Conservation (phyloP, 257 asterid genomes). For the Phtheirospermum japonicum region DNA sequence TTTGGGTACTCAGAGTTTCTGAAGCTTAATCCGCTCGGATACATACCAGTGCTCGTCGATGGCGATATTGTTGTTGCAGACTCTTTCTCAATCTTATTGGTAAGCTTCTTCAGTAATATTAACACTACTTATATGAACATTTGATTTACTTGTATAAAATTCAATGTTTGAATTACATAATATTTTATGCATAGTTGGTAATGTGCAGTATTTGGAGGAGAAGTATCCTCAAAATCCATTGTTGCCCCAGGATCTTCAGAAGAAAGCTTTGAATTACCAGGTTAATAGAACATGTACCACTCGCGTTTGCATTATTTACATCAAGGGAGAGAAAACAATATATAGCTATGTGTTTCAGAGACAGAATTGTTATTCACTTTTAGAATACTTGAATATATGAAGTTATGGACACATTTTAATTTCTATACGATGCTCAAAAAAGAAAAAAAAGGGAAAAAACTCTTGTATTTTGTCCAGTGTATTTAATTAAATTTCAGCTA, state of each 20-base stretch:
- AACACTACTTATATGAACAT: neutral
- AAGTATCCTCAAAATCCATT: constrained; percentile 81
- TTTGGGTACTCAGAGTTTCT: constrained; percentile 48
- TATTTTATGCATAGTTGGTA: constrained; percentile 5
- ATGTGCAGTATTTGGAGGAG: constrained; percentile 78
- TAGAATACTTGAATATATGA: too few relatives aligned
- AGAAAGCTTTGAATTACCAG: constrained; percentile 62
- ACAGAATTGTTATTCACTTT: too few relatives aligned
- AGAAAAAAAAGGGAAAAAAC: neutral
- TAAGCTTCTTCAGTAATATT: constrained; percentile 30
- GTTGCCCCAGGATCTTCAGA: constrained; percentile 74
- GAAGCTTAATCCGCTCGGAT: constrained; percentile 88
- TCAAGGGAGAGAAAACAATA: neutral
- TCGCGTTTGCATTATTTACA: neutral
- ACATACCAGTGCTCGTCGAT: constrained; percentile 71
- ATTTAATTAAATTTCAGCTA: neutral
- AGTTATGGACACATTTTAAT: too few relatives aligned
- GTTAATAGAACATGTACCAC: constrained; percentile 21
- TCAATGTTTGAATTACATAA: neutral
- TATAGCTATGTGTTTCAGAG: neutral
- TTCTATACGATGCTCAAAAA: neutral
- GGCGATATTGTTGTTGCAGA: constrained; percentile 71
- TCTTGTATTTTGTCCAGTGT: constrained; percentile 6
- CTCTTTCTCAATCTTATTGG: constrained; percentile 82
- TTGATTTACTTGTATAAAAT: neutral